phyloP scores from a whole-genome alignment of 352 stramenopile genomes.

The Phytophthora europaea region DNA sequence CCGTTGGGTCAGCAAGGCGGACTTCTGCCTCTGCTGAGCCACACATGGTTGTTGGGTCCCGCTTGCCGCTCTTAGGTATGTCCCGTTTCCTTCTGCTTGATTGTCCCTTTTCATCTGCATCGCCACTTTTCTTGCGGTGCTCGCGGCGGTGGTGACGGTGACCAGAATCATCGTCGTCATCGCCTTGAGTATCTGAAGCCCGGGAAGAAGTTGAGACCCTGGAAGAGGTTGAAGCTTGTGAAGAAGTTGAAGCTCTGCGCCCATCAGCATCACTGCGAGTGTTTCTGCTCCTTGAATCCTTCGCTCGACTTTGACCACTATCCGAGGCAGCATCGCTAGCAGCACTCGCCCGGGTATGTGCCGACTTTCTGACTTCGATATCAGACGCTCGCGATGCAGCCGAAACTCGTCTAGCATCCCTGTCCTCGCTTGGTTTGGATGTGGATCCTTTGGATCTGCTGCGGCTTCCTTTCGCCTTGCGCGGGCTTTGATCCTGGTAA shows the following conservation, averaged over 20 bases:
- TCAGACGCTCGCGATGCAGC: conserved; percentile 12
- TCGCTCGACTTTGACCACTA: conserved; percentile 23
- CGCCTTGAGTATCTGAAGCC: conserved; percentile 7
- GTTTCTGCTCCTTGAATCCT: conserved; percentile 12
- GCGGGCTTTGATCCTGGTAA: conserved; percentile 40
- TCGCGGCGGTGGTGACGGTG: conserved; percentile 10
- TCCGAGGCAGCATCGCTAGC: conserved; percentile 16
- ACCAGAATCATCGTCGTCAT: conserved; percentile 6
- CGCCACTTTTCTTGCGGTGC: conserved; percentile 24
- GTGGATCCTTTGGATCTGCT: conserved; percentile 27
- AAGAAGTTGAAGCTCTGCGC: conserved; percentile 33
- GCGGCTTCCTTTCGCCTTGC: conserved; percentile 37
- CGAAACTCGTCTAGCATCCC: conserved; percentile 12
- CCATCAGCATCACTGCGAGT: conserved; percentile 15
- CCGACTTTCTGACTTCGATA: conserved; percentile 5
- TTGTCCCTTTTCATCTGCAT: conserved; percentile 19
- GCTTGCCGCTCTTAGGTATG: conserved; percentile 26
- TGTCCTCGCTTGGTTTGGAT: conserved; percentile 17
- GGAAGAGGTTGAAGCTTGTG: conserved; percentile 14
- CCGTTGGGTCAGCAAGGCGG: conserved; percentile 26
- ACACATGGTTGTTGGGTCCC: background rate
- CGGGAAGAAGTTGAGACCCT: conserved; percentile 25
- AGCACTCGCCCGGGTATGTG: conserved; percentile 9
- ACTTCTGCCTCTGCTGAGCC: conserved; percentile 20
- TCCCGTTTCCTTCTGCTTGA: conserved; percentile 31